These are phyloP conservation scores for Nectriaceae sp. DNA, from an alignment of 2,329 filamentous ascomycete genomes.

Conservation along the genomic window DNA sequence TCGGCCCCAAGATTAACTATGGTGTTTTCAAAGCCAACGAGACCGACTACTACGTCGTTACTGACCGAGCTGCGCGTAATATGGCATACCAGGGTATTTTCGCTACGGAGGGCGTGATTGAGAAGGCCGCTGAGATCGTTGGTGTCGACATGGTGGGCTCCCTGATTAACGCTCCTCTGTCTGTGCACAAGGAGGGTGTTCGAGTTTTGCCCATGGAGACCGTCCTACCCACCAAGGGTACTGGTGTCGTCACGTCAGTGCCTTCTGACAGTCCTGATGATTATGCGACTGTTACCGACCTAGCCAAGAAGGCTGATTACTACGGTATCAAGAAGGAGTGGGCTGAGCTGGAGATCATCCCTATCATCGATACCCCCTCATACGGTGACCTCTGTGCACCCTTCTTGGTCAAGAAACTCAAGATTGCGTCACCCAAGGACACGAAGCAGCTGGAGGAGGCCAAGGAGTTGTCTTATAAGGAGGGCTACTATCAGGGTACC, in stretches of 20 bases:
- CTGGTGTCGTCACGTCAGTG: slow-evolving; percentile 92
- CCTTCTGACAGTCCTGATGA: slow-evolving; percentile 95
- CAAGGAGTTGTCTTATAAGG: slow-evolving; percentile 95
- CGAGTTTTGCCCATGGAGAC: slow-evolving; percentile 94
- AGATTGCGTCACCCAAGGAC: slow-evolving; percentile 97
- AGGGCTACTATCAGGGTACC: slow-evolving; percentile 93
- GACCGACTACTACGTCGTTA: slow-evolving; percentile 82
- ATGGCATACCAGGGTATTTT: slow-evolving; percentile 95
- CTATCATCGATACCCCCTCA: slow-evolving; percentile 85
- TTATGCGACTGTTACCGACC: slow-evolving; percentile 83
- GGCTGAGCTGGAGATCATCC: slow-evolving; percentile 86
- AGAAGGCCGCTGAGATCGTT: slow-evolving; percentile 72
- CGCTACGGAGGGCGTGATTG: slow-evolving; percentile 72
- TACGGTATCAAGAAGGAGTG: slow-evolving; percentile 97
- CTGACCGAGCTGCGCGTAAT: slow-evolving; percentile 85
- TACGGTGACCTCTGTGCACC: slow-evolving; percentile 86
- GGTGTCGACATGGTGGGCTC: slow-evolving; percentile 85
- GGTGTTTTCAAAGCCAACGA: slow-evolving; percentile 80
- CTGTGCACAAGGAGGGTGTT: slow-evolving; percentile 79
- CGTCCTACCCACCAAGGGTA: slow-evolving; percentile 90
- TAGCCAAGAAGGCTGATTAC: slow-evolving; percentile 93
- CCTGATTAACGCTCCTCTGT: slow-evolving; percentile 86
- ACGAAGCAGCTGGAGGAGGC: slow-evolving; percentile 84
- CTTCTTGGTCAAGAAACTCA: slow-evolving; percentile 84
- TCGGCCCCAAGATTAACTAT: slow-evolving; percentile 86